phyloP scores from a whole-genome alignment of 2,329 filamentous ascomycete species.

The Aspergillus sp. region DNA sequence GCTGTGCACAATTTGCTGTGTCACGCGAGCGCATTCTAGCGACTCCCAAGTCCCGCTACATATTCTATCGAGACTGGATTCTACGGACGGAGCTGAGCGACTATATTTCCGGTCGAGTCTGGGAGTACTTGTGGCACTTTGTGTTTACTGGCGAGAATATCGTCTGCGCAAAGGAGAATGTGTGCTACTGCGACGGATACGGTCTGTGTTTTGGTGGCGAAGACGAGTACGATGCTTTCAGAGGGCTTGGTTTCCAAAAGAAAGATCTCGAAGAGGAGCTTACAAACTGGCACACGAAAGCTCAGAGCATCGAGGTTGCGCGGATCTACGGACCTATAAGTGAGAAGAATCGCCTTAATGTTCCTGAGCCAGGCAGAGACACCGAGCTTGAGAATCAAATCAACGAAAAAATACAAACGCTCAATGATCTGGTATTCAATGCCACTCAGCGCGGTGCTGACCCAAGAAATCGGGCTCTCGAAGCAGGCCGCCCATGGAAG shows the following conservation, averaged over 20 bases:
- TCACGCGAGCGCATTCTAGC: slow-evolving; percentile 53
- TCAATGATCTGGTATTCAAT: slow-evolving; percentile 37
- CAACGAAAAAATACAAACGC: slow-evolving; percentile 35
- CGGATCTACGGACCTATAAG: slow-evolving; percentile 16
- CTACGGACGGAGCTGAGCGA: slow-evolving; percentile 53
- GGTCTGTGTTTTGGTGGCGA: slow-evolving; percentile 57
- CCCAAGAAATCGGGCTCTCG: slow-evolving; percentile 47
- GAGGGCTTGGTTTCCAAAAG: slow-evolving; percentile 41
- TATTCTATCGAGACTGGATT: slow-evolving; percentile 58
- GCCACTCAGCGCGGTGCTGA: slow-evolving; percentile 50
- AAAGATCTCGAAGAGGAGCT: slow-evolving; percentile 32
- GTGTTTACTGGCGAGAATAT: slow-evolving; percentile 51
- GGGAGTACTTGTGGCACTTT: slow-evolving; percentile 62
- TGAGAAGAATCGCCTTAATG: slow-evolving; percentile 22
- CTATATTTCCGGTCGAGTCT: slow-evolving; percentile 54
- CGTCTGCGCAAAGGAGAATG: slow-evolving; percentile 46
- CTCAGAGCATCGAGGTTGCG: slow-evolving; percentile 27
- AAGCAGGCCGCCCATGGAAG: slow-evolving; percentile 51
- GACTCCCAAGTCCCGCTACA: slow-evolving; percentile 50
- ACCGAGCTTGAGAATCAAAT: slow-evolving; percentile 42
- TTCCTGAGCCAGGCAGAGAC: slow-evolving; percentile 41
- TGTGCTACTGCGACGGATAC: slow-evolving; percentile 62
- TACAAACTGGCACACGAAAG: slow-evolving; percentile 37
- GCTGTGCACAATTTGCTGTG: slow-evolving; percentile 61
- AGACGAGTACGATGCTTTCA: slow-evolving; percentile 45